These are phyloP conservation scores for Chaetoscypha palmicola DNA, from an alignment of 2,329 filamentous ascomycete genomes.

Conservation along the genomic window DNA sequence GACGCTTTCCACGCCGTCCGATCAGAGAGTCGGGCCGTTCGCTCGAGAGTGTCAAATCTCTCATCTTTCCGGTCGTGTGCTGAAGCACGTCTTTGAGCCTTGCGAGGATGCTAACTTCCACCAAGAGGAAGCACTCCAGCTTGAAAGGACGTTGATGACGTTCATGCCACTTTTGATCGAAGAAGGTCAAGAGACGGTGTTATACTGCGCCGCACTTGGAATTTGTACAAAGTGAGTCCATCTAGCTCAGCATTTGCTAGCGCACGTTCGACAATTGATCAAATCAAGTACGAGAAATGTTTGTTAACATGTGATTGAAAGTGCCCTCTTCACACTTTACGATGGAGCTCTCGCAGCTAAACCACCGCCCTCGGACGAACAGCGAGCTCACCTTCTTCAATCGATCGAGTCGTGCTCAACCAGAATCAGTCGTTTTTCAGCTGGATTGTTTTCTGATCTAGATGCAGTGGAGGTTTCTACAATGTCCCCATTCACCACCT, in stretches of 20 bases:
- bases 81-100: conserved; percentile 8
- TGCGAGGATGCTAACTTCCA: conserved; percentile 2
- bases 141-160: conserved; percentile 9
- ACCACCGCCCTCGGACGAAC: not conserved
- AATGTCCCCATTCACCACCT: conserved; percentile 5
- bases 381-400: not conserved
- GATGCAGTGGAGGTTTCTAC: not conserved
- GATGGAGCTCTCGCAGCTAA: not conserved
- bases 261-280: not conserved
- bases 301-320: too few species aligned
- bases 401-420: not conserved
- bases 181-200: conserved; percentile 1
- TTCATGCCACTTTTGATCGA: conserved; percentile 5
- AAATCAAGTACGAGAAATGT: not conserved
- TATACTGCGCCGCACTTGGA: conserved; percentile 7
- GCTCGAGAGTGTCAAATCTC: conserved; percentile 12
- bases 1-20: conserved; percentile 2
- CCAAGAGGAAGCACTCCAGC: conserved; percentile 4
- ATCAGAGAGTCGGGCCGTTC: conserved; percentile 6
- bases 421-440: not conserved
- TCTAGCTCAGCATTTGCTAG: too few species aligned
- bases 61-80: conserved; percentile 8
- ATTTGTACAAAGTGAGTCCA: conserved; percentile 10
- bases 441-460: not conserved
- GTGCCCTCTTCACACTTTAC: conserved; percentile 8